Evolutionary conservation across 352 stramenopile genomes (phyloP).

Genomic region (Phytophthora tubulina): DNA sequence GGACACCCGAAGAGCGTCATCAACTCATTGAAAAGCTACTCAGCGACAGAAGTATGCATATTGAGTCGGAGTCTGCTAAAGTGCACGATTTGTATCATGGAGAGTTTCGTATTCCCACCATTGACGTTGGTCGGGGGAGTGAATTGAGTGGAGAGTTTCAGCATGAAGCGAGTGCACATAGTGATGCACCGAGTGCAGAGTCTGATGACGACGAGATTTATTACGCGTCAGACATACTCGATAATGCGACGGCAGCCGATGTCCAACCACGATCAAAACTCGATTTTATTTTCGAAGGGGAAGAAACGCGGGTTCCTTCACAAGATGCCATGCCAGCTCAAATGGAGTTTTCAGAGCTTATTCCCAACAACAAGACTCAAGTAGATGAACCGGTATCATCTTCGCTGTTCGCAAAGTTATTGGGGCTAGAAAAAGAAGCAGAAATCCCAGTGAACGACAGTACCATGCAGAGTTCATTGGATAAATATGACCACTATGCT

Average conservation of each 20-base stretch:
- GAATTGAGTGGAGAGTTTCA: slow-evolving; percentile 1
- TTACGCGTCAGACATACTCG: slow-evolving; percentile 61
- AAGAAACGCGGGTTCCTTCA: slow-evolving; percentile 10
- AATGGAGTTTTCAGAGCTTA: neutral
- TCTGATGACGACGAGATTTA: slow-evolving; percentile 53
- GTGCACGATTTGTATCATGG: neutral
- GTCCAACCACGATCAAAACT: slow-evolving; percentile 38
- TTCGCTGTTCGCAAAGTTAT: slow-evolving; percentile 27
- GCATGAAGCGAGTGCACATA: neutral
- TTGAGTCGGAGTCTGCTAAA: neutral
- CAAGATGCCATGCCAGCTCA: neutral
- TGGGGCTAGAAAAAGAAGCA: slow-evolving; percentile 11
- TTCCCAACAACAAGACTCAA: slow-evolving; percentile 3
- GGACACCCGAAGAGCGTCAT: slow-evolving; percentile 26
- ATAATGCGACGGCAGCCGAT: slow-evolving; percentile 23
- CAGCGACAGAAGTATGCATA: slow-evolving; percentile 10
- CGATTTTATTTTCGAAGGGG: slow-evolving; percentile 34
- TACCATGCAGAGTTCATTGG: slow-evolving; percentile 2
- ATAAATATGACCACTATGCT: neutral
- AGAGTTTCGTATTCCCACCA: neutral
- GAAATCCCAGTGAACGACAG: neutral
- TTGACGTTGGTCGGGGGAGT: slow-evolving; percentile 3
- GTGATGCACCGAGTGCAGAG: slow-evolving; percentile 6
- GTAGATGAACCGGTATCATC: slow-evolving; percentile 6
- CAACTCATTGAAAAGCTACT: slow-evolving; percentile 44